Percentiles rank a stretch among this genome's conserved stretches.
These are phyloP conservation scores for Trichoderma sp. DNA, from an alignment of 2,329 filamentous ascomycete genomes.

Conservation along the genomic window DNA sequence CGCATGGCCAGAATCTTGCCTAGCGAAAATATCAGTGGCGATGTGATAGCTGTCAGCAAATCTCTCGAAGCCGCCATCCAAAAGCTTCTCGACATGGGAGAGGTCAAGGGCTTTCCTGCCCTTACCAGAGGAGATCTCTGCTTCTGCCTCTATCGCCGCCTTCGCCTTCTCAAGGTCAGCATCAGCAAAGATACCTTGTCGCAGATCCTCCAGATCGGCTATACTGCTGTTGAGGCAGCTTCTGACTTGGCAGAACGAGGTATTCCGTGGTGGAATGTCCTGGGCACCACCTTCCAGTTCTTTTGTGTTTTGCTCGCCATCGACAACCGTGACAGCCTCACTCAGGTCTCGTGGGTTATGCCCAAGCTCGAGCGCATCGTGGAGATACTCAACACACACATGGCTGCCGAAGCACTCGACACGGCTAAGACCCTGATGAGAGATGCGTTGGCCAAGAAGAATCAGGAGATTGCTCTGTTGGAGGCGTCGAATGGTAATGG, in stretches of 20 bases:
- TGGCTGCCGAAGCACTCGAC: constrained; percentile 23
- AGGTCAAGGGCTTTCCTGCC: constrained; percentile 2
- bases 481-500: not conserved
- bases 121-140: constrained; percentile 23
- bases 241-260: constrained; percentile 1
- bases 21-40: not conserved
- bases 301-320: constrained; percentile 21
- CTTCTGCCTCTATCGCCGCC: constrained; percentile 21
- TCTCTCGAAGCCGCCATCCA: constrained; percentile 3
- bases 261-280: constrained; percentile 24
- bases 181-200: not conserved
- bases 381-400: constrained; percentile 22
- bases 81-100: not conserved
- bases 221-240: not conserved
- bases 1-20: constrained; percentile 5
- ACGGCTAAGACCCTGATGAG: constrained; percentile 10
- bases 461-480: constrained; percentile 1
- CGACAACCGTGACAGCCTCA: constrained; percentile 14
- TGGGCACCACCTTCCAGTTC: constrained; percentile 24
- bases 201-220: not conserved
- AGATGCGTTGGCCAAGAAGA: constrained; percentile 2
- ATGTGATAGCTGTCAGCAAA: constrained; percentile 10
- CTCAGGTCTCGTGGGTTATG: constrained; percentile 17
- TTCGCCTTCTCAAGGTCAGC: constrained; percentile 8
- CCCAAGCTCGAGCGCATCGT: constrained; percentile 14